Evolutionary conservation across 345 rosid species (phyloP).

Genomic region (Eucalyptus grandis): DNA sequence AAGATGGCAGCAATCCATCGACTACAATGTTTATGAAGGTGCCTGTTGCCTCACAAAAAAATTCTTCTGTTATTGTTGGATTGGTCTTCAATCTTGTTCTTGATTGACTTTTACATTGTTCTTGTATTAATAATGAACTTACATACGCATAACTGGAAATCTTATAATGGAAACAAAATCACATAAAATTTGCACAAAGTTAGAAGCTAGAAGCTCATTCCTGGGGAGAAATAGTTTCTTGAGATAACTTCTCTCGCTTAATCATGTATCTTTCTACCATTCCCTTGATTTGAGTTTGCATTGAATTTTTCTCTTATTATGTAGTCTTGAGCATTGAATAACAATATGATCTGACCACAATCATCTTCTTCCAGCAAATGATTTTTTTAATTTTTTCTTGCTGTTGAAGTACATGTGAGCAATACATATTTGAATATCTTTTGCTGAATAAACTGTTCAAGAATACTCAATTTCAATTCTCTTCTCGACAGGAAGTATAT

Average conservation of each 20-base stretch:
- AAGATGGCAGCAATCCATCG: neutral
- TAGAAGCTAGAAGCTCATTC: neutral
- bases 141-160: neutral
- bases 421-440: neutral
- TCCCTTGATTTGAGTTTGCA: neutral
- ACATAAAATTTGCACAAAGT: neutral
- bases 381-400: neutral
- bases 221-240: neutral
- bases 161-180: neutral
- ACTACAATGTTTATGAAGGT: neutral
- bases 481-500: conserved; percentile 41
- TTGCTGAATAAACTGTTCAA: neutral
- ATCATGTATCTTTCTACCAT: neutral
- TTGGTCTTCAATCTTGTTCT: neutral
- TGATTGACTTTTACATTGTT: neutral
- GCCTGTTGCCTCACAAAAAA: neutral
- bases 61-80: neutral
- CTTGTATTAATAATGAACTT: neutral
- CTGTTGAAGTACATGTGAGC: neutral
- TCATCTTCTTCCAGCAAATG: neutral
- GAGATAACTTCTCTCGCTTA: neutral
- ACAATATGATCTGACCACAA: neutral
- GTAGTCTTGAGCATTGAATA: neutral
- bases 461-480: neutral
- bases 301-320: neutral